Evolutionary conservation across 2,329 filamentous ascomycete genomes (phyloP).

Genomic region (Parasarocladium wereldwijsianum): DNA sequence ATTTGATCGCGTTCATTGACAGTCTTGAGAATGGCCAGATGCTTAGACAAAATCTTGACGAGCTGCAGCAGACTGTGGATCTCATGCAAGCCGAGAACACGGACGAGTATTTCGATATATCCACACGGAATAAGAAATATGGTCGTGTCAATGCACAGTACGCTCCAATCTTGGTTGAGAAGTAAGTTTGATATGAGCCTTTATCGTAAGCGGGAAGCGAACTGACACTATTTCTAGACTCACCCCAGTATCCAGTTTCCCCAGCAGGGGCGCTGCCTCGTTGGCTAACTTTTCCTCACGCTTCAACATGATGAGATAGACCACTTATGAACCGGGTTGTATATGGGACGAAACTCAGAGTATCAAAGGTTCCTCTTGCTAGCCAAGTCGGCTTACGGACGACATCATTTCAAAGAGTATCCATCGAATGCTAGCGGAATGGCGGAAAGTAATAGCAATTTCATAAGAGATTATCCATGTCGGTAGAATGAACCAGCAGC

Average conservation of each 20-base stretch:
- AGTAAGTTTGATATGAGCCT: too few relatives aligned
- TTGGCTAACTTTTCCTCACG: conserved; percentile 61
- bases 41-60: conserved; percentile 76
- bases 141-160: conserved; percentile 84
- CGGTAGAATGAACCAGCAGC: too few relatives aligned
- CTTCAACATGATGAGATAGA: conserved; percentile 48
- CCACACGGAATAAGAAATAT: conserved; percentile 82
- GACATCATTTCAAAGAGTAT: too few relatives aligned
- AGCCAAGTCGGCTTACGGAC: too few relatives aligned
- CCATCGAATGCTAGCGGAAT: too few relatives aligned
- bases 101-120: conserved; percentile 95
- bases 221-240: conserved; percentile 32
- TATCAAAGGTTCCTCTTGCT: too few relatives aligned
- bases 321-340: conserved; percentile 6
- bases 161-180: conserved; percentile 80
- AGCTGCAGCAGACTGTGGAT: conserved; percentile 82
- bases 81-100: conserved; percentile 78
- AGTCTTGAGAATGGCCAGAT: conserved; percentile 74
- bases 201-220: too few relatives aligned
- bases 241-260: conserved; percentile 45
- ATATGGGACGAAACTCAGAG: too few relatives aligned
- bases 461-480: too few relatives aligned
- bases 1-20: conserved; percentile 75
- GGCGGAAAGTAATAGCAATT: too few relatives aligned
- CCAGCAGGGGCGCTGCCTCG: conserved; percentile 45